Base-by-base conservation (phyloP, 176 grass and related monocot genomes). In the Elaeis guineensis region DNA sequence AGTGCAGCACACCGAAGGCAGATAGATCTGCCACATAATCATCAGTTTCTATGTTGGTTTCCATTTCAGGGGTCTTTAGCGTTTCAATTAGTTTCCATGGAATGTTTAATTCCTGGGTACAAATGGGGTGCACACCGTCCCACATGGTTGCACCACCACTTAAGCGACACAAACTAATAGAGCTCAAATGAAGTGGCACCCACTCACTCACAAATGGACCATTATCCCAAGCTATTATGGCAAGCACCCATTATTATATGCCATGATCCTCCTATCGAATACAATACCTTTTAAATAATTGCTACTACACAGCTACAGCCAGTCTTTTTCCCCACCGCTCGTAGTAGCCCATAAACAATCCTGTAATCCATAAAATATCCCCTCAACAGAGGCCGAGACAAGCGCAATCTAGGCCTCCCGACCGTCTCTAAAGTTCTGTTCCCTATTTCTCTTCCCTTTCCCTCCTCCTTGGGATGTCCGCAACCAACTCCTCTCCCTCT, bases 371-470 rank as follows among this genome's bases (percentile, higher is more conserved):
- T 12, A 21, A 59, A 44, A 30, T 14, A 59, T 21, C 76, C 70
- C 49, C 67, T 59, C 29, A 64, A 67, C 67, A 86, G 61, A 55
- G 73, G 58, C 55, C 80, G 17, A 75, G 86, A 84, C 86, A 82
- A 75, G 86, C 74, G 72, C 80, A 87, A 90, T 95, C 86, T 66
- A 86, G 82, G 80, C 65, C 74, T 62, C 57, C 26, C 64, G 61
- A 44, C 67, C 82, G 80, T 90, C 82, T 84, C 75, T 72, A 64
- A 64, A 59, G 73, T 69, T 67, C 48, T 67, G 58, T 20, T 78
- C 69, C 69, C 71, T 65, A 76, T 72, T 71, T 57, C 50, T 69
- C 20, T 61, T 49, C 48, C n/a, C 19, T 51, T 21, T 23, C 52
- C 23, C 44, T 51, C 62, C 2, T 28, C 23, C 49, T 35, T 62